phyloP scores from a whole-genome alignment of 148 eudicot species.

The Rhododendron vialii region DNA sequence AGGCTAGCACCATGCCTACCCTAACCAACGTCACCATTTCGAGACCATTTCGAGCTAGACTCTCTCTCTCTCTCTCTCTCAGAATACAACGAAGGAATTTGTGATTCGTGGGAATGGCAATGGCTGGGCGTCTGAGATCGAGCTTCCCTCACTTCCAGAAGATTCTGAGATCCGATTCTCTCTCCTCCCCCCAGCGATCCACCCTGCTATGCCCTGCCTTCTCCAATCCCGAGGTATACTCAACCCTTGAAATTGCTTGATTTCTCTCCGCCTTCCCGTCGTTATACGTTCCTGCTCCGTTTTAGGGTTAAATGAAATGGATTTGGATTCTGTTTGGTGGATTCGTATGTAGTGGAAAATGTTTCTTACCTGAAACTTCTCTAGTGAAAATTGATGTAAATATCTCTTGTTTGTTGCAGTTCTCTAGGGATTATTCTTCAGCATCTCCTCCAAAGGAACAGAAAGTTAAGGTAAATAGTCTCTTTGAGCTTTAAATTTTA shows the following conservation, averaged over 20 bases:
- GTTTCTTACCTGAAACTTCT: neutral
- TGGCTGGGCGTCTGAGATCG: conserved; percentile 71
- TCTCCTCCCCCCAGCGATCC: conserved; percentile 37
- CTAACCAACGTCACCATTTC: neutral
- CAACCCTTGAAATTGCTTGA: neutral
- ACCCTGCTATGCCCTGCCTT: conserved; percentile 27
- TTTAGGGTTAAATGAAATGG: neutral
- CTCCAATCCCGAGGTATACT: conserved; percentile 43
- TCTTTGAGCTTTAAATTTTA: neutral
- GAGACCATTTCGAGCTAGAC: neutral
- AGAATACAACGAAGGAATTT: neutral
- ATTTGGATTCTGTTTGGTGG: neutral
- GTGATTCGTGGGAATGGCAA: conserved; percentile 35
- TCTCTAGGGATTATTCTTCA: neutral
- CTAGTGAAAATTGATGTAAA: neutral
- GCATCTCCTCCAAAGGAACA: neutral
- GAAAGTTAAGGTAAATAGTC: neutral
- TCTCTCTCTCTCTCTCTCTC: neutral
- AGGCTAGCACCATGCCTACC: neutral
- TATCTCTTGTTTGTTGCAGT: neutral
- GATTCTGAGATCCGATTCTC: conserved; percentile 29
- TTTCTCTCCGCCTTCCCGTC: neutral
- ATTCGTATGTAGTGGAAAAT: neutral
- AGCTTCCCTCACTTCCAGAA: conserved; percentile 34
- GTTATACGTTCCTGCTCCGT: neutral